phyloP scores from a whole-genome alignment of 495 filamentous ascomycete genomes.

The Pseudomonodictys pantanalensis region DNA sequence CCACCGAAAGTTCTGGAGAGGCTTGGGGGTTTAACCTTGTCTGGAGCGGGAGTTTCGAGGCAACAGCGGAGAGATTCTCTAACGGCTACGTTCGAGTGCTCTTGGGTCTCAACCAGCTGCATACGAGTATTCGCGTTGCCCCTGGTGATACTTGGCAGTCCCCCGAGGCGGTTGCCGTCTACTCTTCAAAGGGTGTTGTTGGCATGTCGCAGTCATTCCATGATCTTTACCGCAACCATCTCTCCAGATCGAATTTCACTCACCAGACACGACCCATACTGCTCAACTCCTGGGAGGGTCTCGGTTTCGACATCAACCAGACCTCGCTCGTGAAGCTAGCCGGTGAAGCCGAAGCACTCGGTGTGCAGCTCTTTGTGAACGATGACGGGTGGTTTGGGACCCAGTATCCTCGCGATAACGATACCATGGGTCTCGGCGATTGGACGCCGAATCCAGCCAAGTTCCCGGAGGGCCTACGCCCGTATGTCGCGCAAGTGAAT shows the following conservation, averaged over 20 bases:
- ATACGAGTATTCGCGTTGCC: constrained; percentile 49
- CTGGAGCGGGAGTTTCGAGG: constrained; percentile 53
- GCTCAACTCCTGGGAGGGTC: constrained; percentile 59
- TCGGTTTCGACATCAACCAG: constrained; percentile 50
- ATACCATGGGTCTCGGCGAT: constrained; percentile 53
- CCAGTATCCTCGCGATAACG: constrained; percentile 51
- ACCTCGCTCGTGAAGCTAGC: constrained; percentile 49
- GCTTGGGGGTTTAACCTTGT: constrained; percentile 56
- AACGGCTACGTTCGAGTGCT: constrained; percentile 53
- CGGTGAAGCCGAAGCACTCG: constrained; percentile 50
- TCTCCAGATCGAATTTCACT: constrained; percentile 53
- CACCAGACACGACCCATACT: constrained; percentile 49
- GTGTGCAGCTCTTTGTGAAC: constrained; percentile 53
- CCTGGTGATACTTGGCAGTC: constrained; percentile 51
- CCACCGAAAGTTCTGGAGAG: constrained; percentile 52
- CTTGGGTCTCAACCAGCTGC: constrained; percentile 51
- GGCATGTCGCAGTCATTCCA: constrained; percentile 56
- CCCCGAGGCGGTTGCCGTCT: constrained; percentile 54
- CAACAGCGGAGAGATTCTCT: constrained; percentile 53
- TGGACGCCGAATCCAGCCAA: constrained; percentile 52
- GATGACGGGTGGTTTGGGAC: constrained; percentile 61
- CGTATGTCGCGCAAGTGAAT: constrained; percentile 47
- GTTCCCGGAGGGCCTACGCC: constrained; percentile 53
- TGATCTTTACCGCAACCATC: constrained; percentile 53
- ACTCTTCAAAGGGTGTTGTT: constrained; percentile 51